These are phyloP conservation scores for Omphalotus guepiniiformis DNA, from an alignment of 768 basidiomycete genomes.

Conservation along the genomic window DNA sequence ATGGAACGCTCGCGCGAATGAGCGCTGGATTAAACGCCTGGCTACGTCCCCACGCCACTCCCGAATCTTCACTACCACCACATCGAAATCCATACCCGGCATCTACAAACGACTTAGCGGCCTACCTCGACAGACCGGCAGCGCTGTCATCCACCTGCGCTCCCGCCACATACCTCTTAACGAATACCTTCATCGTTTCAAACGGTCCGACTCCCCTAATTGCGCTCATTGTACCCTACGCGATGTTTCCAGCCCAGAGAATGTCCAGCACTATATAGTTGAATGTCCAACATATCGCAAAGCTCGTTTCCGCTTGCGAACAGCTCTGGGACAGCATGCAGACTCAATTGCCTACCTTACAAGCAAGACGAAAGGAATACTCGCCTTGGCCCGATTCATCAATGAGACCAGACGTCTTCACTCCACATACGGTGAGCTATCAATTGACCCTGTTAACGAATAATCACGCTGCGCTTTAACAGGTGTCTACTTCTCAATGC, in stretches of 20 bases:
- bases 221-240: conserved; percentile 11
- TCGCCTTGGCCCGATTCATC: neutral
- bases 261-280: neutral
- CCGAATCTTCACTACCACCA: neutral
- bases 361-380: neutral
- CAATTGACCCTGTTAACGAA: no score
- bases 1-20: neutral
- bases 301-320: neutral
- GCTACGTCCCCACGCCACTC: neutral
- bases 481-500: no score
- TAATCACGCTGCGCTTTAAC: no score
- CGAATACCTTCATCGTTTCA: conserved; percentile 20
- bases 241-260: neutral
- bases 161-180: conserved; percentile 25
- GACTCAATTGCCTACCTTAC: neutral
- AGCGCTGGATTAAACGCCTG: neutral
- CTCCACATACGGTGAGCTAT: no score
- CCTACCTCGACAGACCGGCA: conserved; percentile 11
- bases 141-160: conserved; percentile 24
- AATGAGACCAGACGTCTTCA: neutral
- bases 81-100: neutral
- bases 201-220: conserved; percentile 9
- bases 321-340: neutral
- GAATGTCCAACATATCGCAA: neutral
- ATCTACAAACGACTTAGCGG: neutral